Percentiles rank a stretch among this genome's conserved stretches.
These are phyloP conservation scores for Venturia nashicola DNA, from an alignment of 2,329 filamentous ascomycete species.

Conservation along the genomic window DNA sequence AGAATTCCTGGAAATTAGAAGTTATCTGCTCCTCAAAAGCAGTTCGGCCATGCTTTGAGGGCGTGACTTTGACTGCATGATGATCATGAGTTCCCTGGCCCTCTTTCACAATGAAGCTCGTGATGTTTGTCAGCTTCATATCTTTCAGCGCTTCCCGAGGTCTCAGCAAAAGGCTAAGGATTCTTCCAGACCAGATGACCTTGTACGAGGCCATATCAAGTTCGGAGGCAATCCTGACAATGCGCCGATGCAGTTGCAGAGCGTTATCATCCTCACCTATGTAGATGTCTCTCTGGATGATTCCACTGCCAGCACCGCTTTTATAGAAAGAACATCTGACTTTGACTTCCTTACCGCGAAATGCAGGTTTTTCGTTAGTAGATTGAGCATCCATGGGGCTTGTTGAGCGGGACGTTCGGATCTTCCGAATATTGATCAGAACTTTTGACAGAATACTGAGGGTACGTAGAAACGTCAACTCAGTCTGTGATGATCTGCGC, in stretches of 20 bases:
- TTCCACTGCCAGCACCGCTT: background rate
- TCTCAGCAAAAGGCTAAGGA: constrained; percentile 48
- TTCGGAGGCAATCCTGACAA: constrained; percentile 39
- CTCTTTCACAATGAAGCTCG: constrained; percentile 52
- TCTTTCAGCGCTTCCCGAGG: constrained; percentile 51
- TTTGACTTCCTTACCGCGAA: constrained; percentile 52
- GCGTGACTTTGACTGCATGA: background rate
- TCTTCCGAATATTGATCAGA: constrained; percentile 19
- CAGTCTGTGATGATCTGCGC: background rate
- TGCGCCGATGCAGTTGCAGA: constrained; percentile 52
- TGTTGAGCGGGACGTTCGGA: constrained; percentile 18
- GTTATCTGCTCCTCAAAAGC: constrained; percentile 65
- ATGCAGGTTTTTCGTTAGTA: constrained; percentile 24
- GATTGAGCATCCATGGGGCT: background rate
- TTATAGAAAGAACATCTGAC: constrained; percentile 62
- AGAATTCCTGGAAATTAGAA: constrained; percentile 72
- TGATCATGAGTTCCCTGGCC: constrained; percentile 17
- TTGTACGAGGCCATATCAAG: constrained; percentile 69
- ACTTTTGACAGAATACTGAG: constrained; percentile 23
- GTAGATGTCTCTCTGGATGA: constrained; percentile 26
- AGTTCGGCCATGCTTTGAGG: background rate
- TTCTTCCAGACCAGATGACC: constrained; percentile 56
- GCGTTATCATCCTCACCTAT: constrained; percentile 63
- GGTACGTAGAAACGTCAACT: constrained; percentile 17
- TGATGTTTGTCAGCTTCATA: constrained; percentile 47